A percentile compares a stretch with the other conserved stretches of the same genome.
These are phyloP conservation scores for Exophiala spinifera DNA, from an alignment of 2,329 filamentous ascomycete species.

Conservation along the genomic window DNA sequence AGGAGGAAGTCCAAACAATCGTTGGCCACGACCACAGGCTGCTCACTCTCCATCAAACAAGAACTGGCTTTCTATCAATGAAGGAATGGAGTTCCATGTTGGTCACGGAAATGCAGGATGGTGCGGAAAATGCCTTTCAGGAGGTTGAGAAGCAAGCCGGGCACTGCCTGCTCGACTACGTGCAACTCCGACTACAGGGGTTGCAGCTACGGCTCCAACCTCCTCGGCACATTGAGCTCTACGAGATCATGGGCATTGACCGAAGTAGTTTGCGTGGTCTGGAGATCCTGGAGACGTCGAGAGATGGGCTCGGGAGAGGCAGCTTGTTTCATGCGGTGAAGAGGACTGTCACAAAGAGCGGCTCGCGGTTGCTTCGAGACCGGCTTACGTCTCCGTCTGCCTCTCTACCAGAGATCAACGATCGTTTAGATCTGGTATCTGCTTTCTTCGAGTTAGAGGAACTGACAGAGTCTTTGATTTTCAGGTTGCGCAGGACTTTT, in stretches of 20 bases:
- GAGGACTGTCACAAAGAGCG: slow-evolving; percentile 86
- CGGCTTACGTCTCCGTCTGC: slow-evolving; percentile 88
- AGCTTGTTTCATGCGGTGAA: slow-evolving; percentile 88
- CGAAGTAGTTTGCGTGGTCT: slow-evolving; percentile 85
- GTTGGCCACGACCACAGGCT: slow-evolving; percentile 72
- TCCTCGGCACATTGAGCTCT: slow-evolving; percentile 68
- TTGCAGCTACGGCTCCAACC: slow-evolving; percentile 77
- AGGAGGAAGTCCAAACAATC: slow-evolving; percentile 63
- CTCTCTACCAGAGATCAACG: slow-evolving; percentile 73
- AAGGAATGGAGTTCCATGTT: slow-evolving; percentile 72
- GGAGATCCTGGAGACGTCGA: slow-evolving; percentile 82
- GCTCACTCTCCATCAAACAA: slow-evolving; percentile 65
- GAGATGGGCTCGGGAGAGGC: slow-evolving; percentile 73
- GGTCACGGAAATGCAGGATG: slow-evolving; percentile 64
- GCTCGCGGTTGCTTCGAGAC: slow-evolving; percentile 76
- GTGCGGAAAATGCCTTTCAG: slow-evolving; percentile 58
- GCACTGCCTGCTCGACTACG: slow-evolving; percentile 78
- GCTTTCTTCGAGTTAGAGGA: slow-evolving; percentile 65
- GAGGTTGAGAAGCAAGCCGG: slow-evolving; percentile 71
- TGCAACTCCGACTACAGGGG: slow-evolving; percentile 73
- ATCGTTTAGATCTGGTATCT: slow-evolving; percentile 76
- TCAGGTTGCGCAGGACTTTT: slow-evolving; percentile 69
- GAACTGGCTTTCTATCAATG: slow-evolving; percentile 47
- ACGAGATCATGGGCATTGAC: slow-evolving; percentile 85
- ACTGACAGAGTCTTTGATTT: slow-evolving; percentile 66